Conservation (phyloP, 1,139 yeast genomes). For the Sugiyamaella castrensis region DNA sequence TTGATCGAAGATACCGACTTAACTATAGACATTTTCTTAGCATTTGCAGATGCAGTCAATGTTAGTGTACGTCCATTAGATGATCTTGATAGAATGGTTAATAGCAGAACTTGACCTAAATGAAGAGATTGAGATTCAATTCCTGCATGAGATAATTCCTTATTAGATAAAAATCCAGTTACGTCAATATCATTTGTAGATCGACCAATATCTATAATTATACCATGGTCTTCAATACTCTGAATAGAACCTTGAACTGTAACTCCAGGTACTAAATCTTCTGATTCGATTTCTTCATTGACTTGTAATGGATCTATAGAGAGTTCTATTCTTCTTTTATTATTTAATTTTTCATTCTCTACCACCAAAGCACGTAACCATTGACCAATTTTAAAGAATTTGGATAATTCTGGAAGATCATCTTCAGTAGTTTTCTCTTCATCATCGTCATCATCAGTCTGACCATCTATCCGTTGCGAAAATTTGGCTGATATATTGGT, state of each 20-base stretch:
- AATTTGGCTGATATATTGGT: slow-evolving; percentile 69
- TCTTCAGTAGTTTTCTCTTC: slow-evolving; percentile 37
- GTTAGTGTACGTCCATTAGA: slow-evolving; percentile 60
- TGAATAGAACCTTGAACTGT: slow-evolving; percentile 72
- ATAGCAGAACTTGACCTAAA: slow-evolving; percentile 43
- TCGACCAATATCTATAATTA: slow-evolving; percentile 67
- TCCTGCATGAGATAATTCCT: slow-evolving; percentile 46
- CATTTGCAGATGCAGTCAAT: slow-evolving; percentile 45
- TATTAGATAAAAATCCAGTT: slow-evolving; percentile 75
- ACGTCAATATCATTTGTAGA: slow-evolving; percentile 22
- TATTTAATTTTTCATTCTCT: slow-evolving; percentile 36
- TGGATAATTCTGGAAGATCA: slow-evolving; percentile 37
- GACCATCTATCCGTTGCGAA: slow-evolving; percentile 49
- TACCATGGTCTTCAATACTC: slow-evolving; percentile 90
- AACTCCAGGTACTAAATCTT: slow-evolving; percentile 60
- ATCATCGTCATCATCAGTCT: slow-evolving; percentile 37
- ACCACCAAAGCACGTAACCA: slow-evolving; percentile 80
- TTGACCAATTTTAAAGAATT: slow-evolving; percentile 67
- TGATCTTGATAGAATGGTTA: slow-evolving; percentile 34
- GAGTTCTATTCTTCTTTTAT: slow-evolving; percentile 62
- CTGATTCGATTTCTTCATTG: slow-evolving; percentile 57
- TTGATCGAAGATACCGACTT: slow-evolving; percentile 66
- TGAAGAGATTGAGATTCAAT: slow-evolving; percentile 38
- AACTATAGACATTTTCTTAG: slow-evolving; percentile 46
- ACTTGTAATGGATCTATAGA: slow-evolving; percentile 73